Base-by-base conservation (phyloP, 2,329 filamentous ascomycete species). In the Hypoxylon sp. region DNA sequence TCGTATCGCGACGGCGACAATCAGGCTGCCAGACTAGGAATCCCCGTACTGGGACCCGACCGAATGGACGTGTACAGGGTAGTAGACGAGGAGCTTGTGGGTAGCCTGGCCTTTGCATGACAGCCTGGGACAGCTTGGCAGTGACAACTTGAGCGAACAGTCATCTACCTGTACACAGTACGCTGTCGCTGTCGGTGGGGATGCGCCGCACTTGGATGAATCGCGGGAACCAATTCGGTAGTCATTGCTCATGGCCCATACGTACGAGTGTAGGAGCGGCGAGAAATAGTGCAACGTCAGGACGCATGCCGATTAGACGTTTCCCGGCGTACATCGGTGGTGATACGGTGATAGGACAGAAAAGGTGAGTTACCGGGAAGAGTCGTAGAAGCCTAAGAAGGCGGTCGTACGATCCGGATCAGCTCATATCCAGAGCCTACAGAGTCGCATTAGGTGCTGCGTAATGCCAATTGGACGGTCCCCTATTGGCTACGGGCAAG, bases 401-500 rank as follows among this genome's bases (percentile, higher is more conserved):
- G 20, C 47, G 50, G 62, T 65, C 62, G 62, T 65, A 65, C 56
- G 62, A 65, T 65, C 59, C 41, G 17, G 50, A 65, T 65, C 62
- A 65, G 62, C 56, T 60, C 62, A 65, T 42, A 27, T n/a, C n/a
- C 43, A 56, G 37, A 33, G 27, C 29, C 26, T 48, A 37, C 54
- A 62, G 33, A 40, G 49, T 56, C 48, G 52, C 60, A 24, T 48
- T 60, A 57, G 8, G 15, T 57, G 62, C 56, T 65, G 56, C 33
- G 62, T 65, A 65, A 65, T 65, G 40, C 18, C 13, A 47, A 58
- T 63, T 60, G 50, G 18, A n/a, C 13, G 11, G 5, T 8, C 24
- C 3, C 10, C 56, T 31, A 62, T 64, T 64, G 50, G 62, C 10
- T 23, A 11, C 0, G 17, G 17, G 8, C 11, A 13, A 47, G 2